phyloP scores from a whole-genome alignment of 257 asterid genomes.

The Catharanthus roseus region DNA sequence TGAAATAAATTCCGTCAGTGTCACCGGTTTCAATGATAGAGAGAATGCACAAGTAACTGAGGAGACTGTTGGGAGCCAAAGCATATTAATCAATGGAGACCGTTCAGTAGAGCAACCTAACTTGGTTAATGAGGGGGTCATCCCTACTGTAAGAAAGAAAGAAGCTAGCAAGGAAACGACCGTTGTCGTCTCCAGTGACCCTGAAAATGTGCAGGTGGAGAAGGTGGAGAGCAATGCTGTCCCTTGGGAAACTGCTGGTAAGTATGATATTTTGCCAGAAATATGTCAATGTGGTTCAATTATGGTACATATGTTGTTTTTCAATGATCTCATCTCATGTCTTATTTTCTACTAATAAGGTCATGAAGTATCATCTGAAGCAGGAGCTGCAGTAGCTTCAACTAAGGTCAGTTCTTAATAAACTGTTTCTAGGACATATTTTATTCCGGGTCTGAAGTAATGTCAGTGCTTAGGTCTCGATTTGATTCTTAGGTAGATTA shows the following conservation, averaged over 20 bases:
- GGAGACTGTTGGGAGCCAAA: background rate
- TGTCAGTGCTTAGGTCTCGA: background rate
- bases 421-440: background rate
- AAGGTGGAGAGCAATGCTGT: background rate
- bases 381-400: background rate
- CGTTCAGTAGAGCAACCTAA: background rate
- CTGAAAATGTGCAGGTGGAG: background rate
- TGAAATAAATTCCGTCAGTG: constrained; percentile 7
- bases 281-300: background rate
- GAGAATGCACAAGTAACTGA: background rate
- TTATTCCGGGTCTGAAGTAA: background rate
- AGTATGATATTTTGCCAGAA: background rate
- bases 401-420: constrained; percentile 20
- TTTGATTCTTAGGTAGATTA: background rate
- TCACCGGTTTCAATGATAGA: no score
- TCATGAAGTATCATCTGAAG: background rate
- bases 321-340: background rate
- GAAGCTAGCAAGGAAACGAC: background rate
- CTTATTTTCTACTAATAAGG: background rate
- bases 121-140: background rate
- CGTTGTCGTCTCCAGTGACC: background rate
- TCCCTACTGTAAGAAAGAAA: constrained; percentile 1
- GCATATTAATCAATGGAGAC: background rate
- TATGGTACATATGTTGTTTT: background rate
- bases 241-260: background rate